Evolutionary conservation across 108 stramenopile genomes (phyloP), one percentile per base, ranked within the genome.

Genomic region (Discostella pseudostelligera): DNA sequence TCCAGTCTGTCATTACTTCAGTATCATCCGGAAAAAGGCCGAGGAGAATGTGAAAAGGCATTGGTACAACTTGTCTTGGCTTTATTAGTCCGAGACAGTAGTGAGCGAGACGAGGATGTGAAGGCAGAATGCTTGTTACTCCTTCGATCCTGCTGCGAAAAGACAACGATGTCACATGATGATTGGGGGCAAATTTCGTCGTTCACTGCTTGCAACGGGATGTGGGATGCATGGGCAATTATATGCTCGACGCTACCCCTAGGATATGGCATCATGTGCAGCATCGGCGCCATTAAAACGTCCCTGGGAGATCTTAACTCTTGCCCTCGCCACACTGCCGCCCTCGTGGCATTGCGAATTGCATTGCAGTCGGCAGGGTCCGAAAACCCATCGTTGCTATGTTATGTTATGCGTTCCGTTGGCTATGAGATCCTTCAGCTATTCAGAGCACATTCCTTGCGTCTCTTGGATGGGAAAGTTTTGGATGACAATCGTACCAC

Each of bases 211-310:
- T 37, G 67, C 2, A 59, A 45, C 32, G 69, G 66, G 17, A 59
- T 84, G 36, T 93, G 86, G 86, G 82, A 83, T 19, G 75, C 82
- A 11, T 93, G 88, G 92, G 53, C 72, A 59, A 62, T 83, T 9
- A 59, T 81, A 14, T 70, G 59, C 21, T 56, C 75, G 28, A 46
- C 57, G 6, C 53, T 76, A 12, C 62, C 72, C 17, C 48, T 37
- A 9, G 61, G 44, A 2, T 48, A 45, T 36, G 72, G 53, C 0
- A 72, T 80, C 24, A 70, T 69, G 35, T 70, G 82, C 53, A 86
- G 85, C 68, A 71, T 83, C 3, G 2, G 46, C n/a, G 76, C 66
- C 28, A 70, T 83, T n/a, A 73, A 76, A 59, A 70, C 36, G 37
- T 79, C 87, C 29, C 47, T 89, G 8, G 76, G 57, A 8, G 79